phyloP scores from a whole-genome alignment of 257 asterid genomes.

The Avicennia marina region DNA sequence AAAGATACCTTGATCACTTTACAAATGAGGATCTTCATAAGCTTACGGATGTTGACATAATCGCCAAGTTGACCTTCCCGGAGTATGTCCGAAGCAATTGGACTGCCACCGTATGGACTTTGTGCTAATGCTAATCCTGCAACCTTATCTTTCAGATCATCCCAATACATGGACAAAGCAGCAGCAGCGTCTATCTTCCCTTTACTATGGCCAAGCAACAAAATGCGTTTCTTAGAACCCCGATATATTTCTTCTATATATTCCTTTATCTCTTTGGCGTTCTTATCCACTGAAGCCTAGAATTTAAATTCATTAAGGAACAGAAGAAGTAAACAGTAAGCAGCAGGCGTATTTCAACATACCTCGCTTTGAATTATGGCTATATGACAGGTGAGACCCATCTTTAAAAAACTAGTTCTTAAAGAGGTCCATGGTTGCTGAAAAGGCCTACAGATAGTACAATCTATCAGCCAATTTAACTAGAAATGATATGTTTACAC shows the following conservation, averaged over 20 bases:
- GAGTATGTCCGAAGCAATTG: constrained; percentile 89
- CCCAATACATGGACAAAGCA: constrained; percentile 87
- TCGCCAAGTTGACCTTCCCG: constrained; percentile 98
- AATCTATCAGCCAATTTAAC: constrained; percentile 7
- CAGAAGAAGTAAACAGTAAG: constrained; percentile 11
- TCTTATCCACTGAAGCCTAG: constrained; percentile 88
- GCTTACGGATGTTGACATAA: constrained; percentile 86
- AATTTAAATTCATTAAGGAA: constrained; percentile 23
- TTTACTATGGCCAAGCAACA: constrained; percentile 97
- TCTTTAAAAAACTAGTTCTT: constrained; percentile 77
- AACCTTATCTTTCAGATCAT: constrained; percentile 84
- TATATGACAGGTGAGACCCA: constrained; percentile 96
- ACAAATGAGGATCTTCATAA: constrained; percentile 90
- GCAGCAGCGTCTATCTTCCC: constrained; percentile 98
- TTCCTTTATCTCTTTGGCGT: constrained; percentile 86
- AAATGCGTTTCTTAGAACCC: constrained; percentile 79
- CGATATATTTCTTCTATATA: constrained; percentile 88
- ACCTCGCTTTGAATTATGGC: constrained; percentile 71
- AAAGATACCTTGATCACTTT: constrained; percentile 87
- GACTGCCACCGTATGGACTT: constrained; percentile 97
- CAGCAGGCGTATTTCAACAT: constrained; percentile 2
- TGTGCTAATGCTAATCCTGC: constrained; percentile 90
- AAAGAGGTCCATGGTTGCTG: constrained; percentile 84
- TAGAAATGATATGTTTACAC: too few species aligned
- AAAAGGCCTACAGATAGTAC: constrained; percentile 42